Conservation (phyloP, 306 rosid species). For the Cucumis sativus region DNA sequence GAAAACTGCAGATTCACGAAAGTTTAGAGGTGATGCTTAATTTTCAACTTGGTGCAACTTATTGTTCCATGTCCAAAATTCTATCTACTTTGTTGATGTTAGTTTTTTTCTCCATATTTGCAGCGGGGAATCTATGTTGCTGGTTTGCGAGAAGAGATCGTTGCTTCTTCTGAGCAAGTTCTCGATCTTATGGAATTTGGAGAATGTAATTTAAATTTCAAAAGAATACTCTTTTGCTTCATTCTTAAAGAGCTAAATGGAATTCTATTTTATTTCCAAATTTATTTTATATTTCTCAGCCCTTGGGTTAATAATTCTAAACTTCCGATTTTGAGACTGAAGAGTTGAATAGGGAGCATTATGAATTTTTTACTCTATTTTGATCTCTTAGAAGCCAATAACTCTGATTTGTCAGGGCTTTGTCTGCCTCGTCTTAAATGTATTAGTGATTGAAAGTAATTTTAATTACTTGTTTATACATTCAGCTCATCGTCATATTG, state of each 20-base stretch:
- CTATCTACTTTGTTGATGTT: conserved; percentile 1
- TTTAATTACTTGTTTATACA: conserved; percentile 7
- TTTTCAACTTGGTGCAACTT: not conserved
- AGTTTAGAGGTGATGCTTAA: conserved; percentile 50
- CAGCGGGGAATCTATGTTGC: conserved; percentile 97
- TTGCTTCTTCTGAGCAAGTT: conserved; percentile 85
- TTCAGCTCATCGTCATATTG: conserved; percentile 94
- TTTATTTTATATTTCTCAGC: not conserved
- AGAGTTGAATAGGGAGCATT: not conserved
- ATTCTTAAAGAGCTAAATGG: not conserved
- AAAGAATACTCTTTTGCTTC: not conserved
- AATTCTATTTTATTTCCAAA: not conserved
- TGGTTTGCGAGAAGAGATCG: conserved; percentile 90
- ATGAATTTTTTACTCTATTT: not conserved
- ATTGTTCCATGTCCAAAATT: conserved; percentile 5
- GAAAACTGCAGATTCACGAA: conserved; percentile 94
- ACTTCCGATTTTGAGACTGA: not conserved
- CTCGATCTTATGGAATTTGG: conserved; percentile 74
- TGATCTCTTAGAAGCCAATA: not conserved
- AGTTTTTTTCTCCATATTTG: conserved; percentile 14
- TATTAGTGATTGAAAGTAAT: not conserved
- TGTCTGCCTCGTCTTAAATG: not conserved
- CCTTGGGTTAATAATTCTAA: not conserved
- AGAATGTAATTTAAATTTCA: conserved; percentile 44
- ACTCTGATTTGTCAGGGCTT: not conserved